phyloP scores from a whole-genome alignment of 2,329 filamentous ascomycete species.

The Sporothrix variecibatus region DNA sequence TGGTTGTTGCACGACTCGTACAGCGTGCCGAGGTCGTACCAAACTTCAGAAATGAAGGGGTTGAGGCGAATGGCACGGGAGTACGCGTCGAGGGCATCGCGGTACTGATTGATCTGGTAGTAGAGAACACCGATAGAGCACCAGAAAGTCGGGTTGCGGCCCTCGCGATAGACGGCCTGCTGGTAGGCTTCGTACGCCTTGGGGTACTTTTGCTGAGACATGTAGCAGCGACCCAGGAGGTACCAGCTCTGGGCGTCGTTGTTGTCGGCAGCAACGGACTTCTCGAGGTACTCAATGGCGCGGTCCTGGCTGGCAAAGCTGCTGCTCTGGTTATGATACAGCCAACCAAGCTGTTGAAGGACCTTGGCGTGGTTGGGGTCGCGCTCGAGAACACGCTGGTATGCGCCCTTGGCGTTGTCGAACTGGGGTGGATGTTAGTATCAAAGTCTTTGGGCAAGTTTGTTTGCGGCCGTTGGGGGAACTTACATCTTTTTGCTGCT shows the following conservation, averaged over 20 bases:
- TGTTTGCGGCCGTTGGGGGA: slow-evolving; percentile 18
- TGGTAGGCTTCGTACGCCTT: slow-evolving; percentile 99
- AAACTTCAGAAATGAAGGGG: slow-evolving; percentile 97
- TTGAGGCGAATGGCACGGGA: slow-evolving; percentile 95
- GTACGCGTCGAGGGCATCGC: slow-evolving; percentile 95
- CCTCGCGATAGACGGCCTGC: slow-evolving; percentile 96
- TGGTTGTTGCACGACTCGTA: slow-evolving; percentile 99
- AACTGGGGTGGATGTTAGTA: slow-evolving; percentile 60
- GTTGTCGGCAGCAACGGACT: slow-evolving; percentile 89
- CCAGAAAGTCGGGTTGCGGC: slow-evolving; percentile 98
- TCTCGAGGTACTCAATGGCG: slow-evolving; percentile 95
- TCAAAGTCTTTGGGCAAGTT: no score
- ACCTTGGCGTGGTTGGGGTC: slow-evolving; percentile 98
- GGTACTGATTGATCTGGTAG: slow-evolving; percentile 99
- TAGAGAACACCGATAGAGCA: slow-evolving; percentile 98
- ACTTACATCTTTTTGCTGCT: slow-evolving; percentile 97
- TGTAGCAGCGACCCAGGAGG: slow-evolving; percentile 93
- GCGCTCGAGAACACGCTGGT: slow-evolving; percentile 87
- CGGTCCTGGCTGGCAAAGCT: slow-evolving; percentile 91
- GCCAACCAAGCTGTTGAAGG: slow-evolving; percentile 94
- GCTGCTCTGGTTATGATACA: slow-evolving; percentile 94
- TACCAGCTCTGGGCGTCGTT: slow-evolving; percentile 98
- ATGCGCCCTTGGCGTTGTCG: slow-evolving; percentile 88
- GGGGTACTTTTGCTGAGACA: slow-evolving; percentile 98
- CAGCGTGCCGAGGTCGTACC: slow-evolving; percentile 96